Evolutionary conservation across 176 grass and related monocot species (phyloP).

Genomic region (Pontederia crassipes): DNA sequence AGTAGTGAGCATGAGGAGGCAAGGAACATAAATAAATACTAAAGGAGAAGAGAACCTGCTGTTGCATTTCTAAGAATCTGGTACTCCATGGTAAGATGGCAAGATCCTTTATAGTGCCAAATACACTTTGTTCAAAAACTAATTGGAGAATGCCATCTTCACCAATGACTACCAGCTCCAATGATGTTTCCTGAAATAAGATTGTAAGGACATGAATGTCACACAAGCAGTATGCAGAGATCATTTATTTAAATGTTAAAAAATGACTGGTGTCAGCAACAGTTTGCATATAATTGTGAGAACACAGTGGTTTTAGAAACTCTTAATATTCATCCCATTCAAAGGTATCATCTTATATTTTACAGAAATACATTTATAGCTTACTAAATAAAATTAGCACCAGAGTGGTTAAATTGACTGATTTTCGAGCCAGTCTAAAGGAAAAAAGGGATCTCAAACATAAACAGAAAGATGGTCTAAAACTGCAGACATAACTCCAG

Average conservation of each 20-base stretch:
- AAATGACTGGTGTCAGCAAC: constrained; percentile 6
- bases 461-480: too few species aligned
- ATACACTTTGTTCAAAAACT: constrained; percentile 79
- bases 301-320: too few species aligned
- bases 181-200: constrained; percentile 64
- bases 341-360: too few species aligned
- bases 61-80: constrained; percentile 25
- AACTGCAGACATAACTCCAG: too few species aligned
- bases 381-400: too few species aligned
- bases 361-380: too few species aligned
- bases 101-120: constrained; percentile 91
- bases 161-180: constrained; percentile 67
- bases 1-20: neutral
- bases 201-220: neutral
- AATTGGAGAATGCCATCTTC: constrained; percentile 77
- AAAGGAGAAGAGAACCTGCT: constrained; percentile 39
- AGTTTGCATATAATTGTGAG: too few species aligned
- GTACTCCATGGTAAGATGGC: constrained; percentile 57
- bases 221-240: neutral
- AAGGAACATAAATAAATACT: neutral
- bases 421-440: too few species aligned
- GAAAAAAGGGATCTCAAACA: too few species aligned
- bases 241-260: constrained; percentile 6
- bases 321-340: too few species aligned
- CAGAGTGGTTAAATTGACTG: too few species aligned